Evolutionary conservation across 805 yeast species (phyloP), one percentile per base, ranked within the genome.

Genomic region (Lipomyces yamanashiensis): DNA sequence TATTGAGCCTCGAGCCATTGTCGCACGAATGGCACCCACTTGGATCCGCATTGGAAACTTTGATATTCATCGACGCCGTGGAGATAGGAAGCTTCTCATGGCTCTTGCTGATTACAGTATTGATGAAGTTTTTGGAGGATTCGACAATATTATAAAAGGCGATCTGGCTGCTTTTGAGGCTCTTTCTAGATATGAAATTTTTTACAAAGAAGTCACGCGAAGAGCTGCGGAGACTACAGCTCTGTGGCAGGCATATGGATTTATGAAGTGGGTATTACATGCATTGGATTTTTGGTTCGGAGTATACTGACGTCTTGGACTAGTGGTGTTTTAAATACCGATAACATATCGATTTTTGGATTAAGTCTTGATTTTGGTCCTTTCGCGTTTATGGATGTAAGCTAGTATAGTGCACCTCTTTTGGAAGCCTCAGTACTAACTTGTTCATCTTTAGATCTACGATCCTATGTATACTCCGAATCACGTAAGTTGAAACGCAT

Each of bases 351-450:
- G 0, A 81, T 93, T n/a, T 72, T 88, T 50, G 99, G 99, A 0
- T 78, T 92, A 10, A 84, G 96, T 0, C 84, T 95, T 75, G 99
- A 93, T 75, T 95, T 88, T 75, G 99, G 98, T 2, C 98, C 99
- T 0, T 95, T 90, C 77, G 89, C 96, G 40, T 67, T 67, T 53
- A 67, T 67, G 71, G 71, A 67, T 49, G 63, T 62, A 37, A 7
- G 63, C 50, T 9, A 9, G n/a, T 17, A 15, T 44, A n/a, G 6
- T 44, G 54, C 43, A 37, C 21, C 5, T 33, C 8, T 5, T 6
- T 61, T 51, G 9, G 21, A n/a, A 36, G 10, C 33, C 21, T 19
- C 12, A n/a, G 28, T 50, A 37, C n/a, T 13, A 1, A 13, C n/a
- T 12, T 15, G n/a, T 15, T 28, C 92, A 71, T 83, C 82, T 53